phyloP scores from a whole-genome alignment of 1,139 yeast genomes.

The Yamadazyma triangularis region DNA sequence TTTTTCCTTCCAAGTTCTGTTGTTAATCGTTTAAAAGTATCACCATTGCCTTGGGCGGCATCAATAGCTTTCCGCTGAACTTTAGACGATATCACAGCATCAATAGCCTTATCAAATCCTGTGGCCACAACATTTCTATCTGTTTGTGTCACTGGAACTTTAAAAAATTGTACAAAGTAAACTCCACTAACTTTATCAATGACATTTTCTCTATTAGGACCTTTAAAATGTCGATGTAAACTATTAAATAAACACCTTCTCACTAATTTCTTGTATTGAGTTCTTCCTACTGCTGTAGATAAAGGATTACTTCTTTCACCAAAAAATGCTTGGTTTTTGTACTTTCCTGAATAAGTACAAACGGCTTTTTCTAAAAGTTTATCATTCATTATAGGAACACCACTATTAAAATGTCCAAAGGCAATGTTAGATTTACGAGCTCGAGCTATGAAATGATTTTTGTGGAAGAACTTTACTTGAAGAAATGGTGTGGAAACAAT shows the following conservation, averaged over 20 bases:
- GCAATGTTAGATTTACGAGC: constrained; percentile 39
- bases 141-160: constrained; percentile 31
- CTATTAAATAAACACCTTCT: constrained; percentile 20
- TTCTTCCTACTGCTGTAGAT: constrained; percentile 31
- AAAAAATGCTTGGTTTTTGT: constrained; percentile 19
- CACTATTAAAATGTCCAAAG: constrained; percentile 28
- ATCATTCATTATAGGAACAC: constrained; percentile 27
- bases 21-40: too few relatives aligned
- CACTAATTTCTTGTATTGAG: constrained; percentile 22
- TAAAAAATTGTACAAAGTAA: constrained; percentile 33
- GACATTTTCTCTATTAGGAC: constrained; percentile 2
- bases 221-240: too few relatives aligned
- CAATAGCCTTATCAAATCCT: too few relatives aligned
- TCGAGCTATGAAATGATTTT: constrained; percentile 22
- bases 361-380: constrained; percentile 17
- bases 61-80: too few relatives aligned
- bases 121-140: constrained; percentile 18
- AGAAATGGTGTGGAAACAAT: constrained; percentile 20
- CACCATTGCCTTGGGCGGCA: too few relatives aligned
- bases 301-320: constrained; percentile 24
- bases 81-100: too few relatives aligned
- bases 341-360: constrained; percentile 25
- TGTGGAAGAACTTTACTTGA: constrained; percentile 23
- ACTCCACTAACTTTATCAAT: constrained; percentile 28
- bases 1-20: too few relatives aligned